phyloP scores from a whole-genome alignment of 2,329 filamentous ascomycete species.

The Aspergillus thermomutatus region DNA sequence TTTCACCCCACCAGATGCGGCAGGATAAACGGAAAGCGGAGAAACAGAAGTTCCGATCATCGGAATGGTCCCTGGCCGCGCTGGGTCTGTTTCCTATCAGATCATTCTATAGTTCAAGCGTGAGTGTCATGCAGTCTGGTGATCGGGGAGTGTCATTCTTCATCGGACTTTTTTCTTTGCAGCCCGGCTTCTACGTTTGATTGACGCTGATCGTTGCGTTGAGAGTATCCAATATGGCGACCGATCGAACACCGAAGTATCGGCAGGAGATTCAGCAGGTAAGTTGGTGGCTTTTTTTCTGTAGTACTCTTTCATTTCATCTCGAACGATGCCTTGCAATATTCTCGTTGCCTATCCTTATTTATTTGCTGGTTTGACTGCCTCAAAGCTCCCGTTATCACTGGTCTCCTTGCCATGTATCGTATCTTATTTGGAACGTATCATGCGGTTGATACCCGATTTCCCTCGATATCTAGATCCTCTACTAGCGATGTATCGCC shows the following conservation, averaged over 20 bases:
- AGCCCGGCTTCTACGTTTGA: not conserved
- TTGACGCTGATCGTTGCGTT: slow-evolving; percentile 3
- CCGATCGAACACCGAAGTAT: slow-evolving; percentile 77
- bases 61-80: not conserved
- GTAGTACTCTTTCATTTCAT: not conserved
- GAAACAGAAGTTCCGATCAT: slow-evolving; percentile 21
- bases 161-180: not conserved
- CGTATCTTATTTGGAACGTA: not conserved
- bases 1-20: slow-evolving; percentile 21
- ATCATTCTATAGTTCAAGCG: not conserved
- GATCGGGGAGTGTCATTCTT: not conserved
- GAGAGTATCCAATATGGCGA: slow-evolving; percentile 54
- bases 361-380: not conserved
- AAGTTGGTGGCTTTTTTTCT: slow-evolving; percentile 30
- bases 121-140: not conserved
- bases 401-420: not conserved
- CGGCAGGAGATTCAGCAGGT: slow-evolving; percentile 98
- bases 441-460: not conserved
- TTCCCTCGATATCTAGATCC: not conserved
- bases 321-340: not conserved
- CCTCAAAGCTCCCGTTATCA: not conserved
- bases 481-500: not conserved
- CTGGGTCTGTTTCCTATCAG: not conserved
- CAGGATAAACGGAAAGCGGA: slow-evolving; percentile 13
- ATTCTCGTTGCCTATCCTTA: not conserved